Evolutionary conservation across 768 basidiomycete genomes (phyloP).

Genomic region (Mycena vulgaris): DNA sequence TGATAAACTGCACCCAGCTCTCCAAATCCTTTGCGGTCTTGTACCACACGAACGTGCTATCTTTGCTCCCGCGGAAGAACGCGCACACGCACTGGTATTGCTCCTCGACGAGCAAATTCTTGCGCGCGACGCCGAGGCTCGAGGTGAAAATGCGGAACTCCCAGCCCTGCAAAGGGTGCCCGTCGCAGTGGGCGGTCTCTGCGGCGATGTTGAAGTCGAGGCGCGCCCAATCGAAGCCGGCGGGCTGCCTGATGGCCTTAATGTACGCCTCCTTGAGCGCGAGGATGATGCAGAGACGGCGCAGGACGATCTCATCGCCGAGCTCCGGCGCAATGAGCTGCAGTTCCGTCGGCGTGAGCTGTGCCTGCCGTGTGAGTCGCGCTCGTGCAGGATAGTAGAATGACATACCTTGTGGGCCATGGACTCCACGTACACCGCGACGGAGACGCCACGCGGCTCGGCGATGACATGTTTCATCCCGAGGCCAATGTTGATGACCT

Average conservation of each 20-base stretch:
- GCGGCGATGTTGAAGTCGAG: slow-evolving; percentile 85
- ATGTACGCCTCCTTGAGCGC: slow-evolving; percentile 88
- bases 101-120: slow-evolving; percentile 71
- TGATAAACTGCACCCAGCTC: slow-evolving; percentile 89
- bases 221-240: slow-evolving; percentile 86
- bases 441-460: slow-evolving; percentile 71
- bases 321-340: slow-evolving; percentile 65
- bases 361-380: slow-evolving; percentile 41
- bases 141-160: slow-evolving; percentile 88
- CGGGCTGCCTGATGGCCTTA: slow-evolving; percentile 85
- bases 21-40: slow-evolving; percentile 77
- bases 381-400: slow-evolving; percentile 1
- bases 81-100: slow-evolving; percentile 84
- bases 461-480: slow-evolving; percentile 79
- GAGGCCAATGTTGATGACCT: slow-evolving; percentile 88
- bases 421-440: slow-evolving; percentile 79
- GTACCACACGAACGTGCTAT: slow-evolving; percentile 82
- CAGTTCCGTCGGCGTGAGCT: slow-evolving; percentile 62
- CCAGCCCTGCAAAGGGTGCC: slow-evolving; percentile 82
- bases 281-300: slow-evolving; percentile 83
- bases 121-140: slow-evolving; percentile 76
- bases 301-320: slow-evolving; percentile 76
- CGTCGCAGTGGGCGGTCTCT: slow-evolving; percentile 75
- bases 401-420: slow-evolving; percentile 79
- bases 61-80: slow-evolving; percentile 78